Conservation (phyloP, 2,329 filamentous ascomycete species). For the Botryotinia convoluta region DNA sequence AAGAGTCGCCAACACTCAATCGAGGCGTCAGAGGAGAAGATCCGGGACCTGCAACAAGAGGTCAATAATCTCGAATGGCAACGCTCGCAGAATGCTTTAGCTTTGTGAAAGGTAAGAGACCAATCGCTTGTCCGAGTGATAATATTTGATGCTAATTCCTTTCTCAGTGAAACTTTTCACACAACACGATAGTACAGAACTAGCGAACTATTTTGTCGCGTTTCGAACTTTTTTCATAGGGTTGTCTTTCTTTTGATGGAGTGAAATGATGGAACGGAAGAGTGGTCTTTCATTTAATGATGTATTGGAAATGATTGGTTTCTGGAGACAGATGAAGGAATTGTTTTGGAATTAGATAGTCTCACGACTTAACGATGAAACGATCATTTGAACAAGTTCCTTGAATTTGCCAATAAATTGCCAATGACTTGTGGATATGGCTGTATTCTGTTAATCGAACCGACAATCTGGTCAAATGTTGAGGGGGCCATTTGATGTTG, state of each 20-base stretch:
- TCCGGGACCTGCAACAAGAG: constrained; percentile 62
- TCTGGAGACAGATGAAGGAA: constrained; percentile 22
- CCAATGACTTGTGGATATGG: constrained; percentile 21
- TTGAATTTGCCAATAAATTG: constrained; percentile 15
- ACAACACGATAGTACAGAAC: neutral
- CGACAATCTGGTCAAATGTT: constrained; percentile 27
- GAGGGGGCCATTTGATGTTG: constrained; percentile 5
- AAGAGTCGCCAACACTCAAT: constrained; percentile 63
- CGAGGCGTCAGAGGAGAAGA: constrained; percentile 67
- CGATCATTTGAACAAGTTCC: constrained; percentile 22
- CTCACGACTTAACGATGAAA: constrained; percentile 32
- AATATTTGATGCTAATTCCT: constrained; percentile 13
- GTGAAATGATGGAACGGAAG: constrained; percentile 7
- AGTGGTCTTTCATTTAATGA: constrained; percentile 15
- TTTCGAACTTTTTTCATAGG: constrained; percentile 22
- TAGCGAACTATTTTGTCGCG: constrained; percentile 17
- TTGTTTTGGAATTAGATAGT: constrained; percentile 18
- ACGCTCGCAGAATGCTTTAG: constrained; percentile 14
- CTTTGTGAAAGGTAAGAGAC: constrained; percentile 17
- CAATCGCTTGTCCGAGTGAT: constrained; percentile 15
- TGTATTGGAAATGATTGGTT: constrained; percentile 28
- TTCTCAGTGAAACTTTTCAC: constrained; percentile 10
- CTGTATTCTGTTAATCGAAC: constrained; percentile 14
- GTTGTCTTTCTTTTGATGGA: constrained; percentile 24
- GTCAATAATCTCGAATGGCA: constrained; percentile 45